These are phyloP conservation scores for Phialemoniopsis sp. DNA, from an alignment of 2,329 filamentous ascomycete species.

Conservation along the genomic window DNA sequence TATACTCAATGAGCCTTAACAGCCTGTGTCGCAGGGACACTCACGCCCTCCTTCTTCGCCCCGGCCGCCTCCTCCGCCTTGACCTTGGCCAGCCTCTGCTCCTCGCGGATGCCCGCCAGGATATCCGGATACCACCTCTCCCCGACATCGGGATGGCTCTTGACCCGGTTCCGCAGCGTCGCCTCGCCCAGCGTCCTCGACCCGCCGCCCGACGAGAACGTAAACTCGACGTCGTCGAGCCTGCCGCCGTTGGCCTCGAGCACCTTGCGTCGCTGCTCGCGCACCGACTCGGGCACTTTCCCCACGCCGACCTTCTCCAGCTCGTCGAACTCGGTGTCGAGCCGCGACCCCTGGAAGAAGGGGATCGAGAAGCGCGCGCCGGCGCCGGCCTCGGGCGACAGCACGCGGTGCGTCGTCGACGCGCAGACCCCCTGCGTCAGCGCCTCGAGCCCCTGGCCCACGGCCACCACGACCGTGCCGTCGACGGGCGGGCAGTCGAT, in stretches of 20 bases:
- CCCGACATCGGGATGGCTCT: constrained; percentile 83
- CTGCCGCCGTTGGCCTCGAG: constrained; percentile 52
- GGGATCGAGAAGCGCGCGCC: constrained; percentile 77
- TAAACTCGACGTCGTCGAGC: constrained; percentile 80
- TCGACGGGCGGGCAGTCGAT: constrained; percentile 74
- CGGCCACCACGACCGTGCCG: constrained; percentile 80
- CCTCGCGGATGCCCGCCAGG: constrained; percentile 50
- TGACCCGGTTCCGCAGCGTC: constrained; percentile 77
- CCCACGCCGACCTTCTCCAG: constrained; percentile 60
- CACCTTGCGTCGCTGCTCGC: constrained; percentile 54
- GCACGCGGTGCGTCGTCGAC: constrained; percentile 76
- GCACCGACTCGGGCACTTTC: constrained; percentile 56
- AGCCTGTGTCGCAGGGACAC: constrained; percentile 16
- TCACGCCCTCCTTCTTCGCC: constrained; percentile 4
- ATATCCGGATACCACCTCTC: constrained; percentile 75
- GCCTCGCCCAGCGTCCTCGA: constrained; percentile 74
- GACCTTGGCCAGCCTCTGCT: constrained; percentile 39
- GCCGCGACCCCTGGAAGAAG: constrained; percentile 83
- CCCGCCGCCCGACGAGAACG: constrained; percentile 67
- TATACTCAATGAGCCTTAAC: constrained; percentile 31
- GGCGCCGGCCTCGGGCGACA: constrained; percentile 65
- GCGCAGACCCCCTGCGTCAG: constrained; percentile 79
- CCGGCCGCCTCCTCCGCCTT: constrained; percentile 16
- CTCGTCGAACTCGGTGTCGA: constrained; percentile 75
- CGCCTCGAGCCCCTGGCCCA: constrained; percentile 84